These are phyloP conservation scores for Saccharum officinarum DNA, from an alignment of 176 grass and related monocot species.

Conservation along the genomic window DNA sequence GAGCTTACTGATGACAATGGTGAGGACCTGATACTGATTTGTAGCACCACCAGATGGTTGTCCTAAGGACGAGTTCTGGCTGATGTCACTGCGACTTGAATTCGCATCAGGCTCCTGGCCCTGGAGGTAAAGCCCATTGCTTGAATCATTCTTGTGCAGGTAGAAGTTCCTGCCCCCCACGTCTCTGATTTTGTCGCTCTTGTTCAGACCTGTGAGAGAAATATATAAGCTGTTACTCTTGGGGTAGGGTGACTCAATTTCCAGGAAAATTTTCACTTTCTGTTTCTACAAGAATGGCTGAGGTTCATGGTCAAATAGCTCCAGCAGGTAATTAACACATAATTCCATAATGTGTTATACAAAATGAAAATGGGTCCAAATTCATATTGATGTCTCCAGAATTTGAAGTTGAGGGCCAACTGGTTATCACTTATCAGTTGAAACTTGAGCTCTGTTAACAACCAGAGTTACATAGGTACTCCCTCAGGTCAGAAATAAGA, in stretches of 20 bases:
- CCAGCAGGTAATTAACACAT: not conserved
- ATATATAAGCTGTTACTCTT: not conserved
- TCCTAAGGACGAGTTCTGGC: not conserved
- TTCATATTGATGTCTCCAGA: not conserved
- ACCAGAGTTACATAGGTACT: not conserved
- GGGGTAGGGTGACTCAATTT: not conserved
- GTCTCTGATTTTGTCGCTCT: slow-evolving; percentile 79
- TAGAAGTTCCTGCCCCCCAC: slow-evolving; percentile 82
- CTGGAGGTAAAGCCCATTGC: slow-evolving; percentile 29
- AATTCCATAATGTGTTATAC: not conserved
- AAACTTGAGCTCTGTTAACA: not conserved
- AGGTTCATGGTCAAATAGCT: not conserved
- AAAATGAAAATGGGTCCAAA: not conserved
- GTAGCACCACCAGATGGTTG: not conserved
- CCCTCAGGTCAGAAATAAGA: not conserved
- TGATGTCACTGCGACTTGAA: not conserved
- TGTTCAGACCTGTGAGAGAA: slow-evolving; percentile 60
- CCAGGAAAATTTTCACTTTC: not conserved
- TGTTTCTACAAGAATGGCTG: not conserved
- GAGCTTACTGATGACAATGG: slow-evolving; percentile 38
- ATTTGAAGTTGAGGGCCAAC: not conserved
- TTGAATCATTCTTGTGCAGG: slow-evolving; percentile 59
- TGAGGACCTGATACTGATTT: slow-evolving; percentile 9
- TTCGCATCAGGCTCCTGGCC: slow-evolving; percentile 24
- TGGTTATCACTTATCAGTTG: not conserved